Evolutionary conservation across 1,284 basidiomycete species (phyloP).

Genomic region (Tausonia pullulans): DNA sequence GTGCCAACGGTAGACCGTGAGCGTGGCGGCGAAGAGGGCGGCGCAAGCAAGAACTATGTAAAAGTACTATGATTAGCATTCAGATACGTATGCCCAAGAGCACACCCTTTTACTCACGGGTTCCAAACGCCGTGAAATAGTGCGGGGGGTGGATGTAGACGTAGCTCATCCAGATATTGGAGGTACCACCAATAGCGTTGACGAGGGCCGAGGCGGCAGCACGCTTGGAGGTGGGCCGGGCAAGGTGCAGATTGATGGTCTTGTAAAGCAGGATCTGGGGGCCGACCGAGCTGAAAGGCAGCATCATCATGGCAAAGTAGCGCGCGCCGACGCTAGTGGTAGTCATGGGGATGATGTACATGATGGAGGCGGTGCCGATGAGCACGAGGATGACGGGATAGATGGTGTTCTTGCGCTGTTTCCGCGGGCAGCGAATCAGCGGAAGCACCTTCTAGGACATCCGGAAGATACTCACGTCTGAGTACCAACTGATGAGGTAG

Average conservation of each 20-base stretch:
- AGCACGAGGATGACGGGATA: conserved; percentile 22
- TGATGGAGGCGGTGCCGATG: conserved; percentile 18
- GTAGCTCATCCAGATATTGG: conserved; percentile 22
- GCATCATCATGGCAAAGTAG: conserved; percentile 28
- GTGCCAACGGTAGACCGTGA: conserved; percentile 25
- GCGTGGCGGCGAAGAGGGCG: conserved; percentile 17
- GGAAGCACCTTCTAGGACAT: not conserved
- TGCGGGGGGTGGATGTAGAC: conserved; percentile 18
- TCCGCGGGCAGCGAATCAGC: not conserved
- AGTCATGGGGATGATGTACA: conserved; percentile 25
- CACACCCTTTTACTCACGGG: no score
- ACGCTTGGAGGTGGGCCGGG: conserved; percentile 25
- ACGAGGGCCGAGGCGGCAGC: conserved; percentile 25
- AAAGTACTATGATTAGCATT: not conserved
- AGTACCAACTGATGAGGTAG: conserved; percentile 21
- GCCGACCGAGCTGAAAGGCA: conserved; percentile 23
- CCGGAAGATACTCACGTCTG: conserved; percentile 22
- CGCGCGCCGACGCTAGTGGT: conserved; percentile 25
- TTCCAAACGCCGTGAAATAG: conserved; percentile 23
- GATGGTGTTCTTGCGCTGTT: conserved; percentile 17
- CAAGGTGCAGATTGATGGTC: conserved; percentile 25
- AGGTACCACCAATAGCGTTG: conserved; percentile 26
- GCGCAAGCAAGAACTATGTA: conserved; percentile 20
- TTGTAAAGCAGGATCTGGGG: conserved; percentile 27
- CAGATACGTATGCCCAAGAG: no score